Base-by-base conservation (phyloP, 805 yeast genomes). In the Clavispora carvajalis region DNA sequence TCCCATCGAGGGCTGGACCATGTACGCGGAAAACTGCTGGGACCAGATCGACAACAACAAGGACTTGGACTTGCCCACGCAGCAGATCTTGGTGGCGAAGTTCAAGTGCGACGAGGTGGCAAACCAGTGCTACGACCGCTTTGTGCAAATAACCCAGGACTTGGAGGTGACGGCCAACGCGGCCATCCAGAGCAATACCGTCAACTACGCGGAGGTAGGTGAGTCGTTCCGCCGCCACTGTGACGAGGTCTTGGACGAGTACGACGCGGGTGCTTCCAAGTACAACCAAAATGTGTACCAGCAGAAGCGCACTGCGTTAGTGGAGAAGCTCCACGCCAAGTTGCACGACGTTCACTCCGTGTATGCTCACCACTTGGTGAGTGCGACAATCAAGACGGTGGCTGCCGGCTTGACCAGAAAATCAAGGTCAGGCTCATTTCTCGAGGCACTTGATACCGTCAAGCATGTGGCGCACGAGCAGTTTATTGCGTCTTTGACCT, bases 1-100 rank as follows among this genome's bases (percentile, higher is more conserved):
- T 41, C 99, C 99, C 9, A 72, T 91, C 39, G 99, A 93, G 63
- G 98, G 97, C 18, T 93, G 99, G 98, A 76, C 91, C 4, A 63
- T 89, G 59, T 93, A 93, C 54, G 89, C 96, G 1, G 82, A 80
- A 40, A 85, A 82, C 55, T 82, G 95, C 49, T 93, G 99, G 99
- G 82, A 85, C 38, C 96, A 88, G 62, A 93, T 93, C 53, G 95
- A 88, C 59, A 73, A 75, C 46, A 93, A 93, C 65, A 90, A 88
- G 62, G 99, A 93, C 59, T 75, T 93, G 47, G 99, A 93, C 63
- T 72, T 93, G 49, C 99, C 99, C 21, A 90, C 98, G 2, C 99
- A 93, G 58, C 99, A 93, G 60, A 85, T 87, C 23, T 70, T 93
- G 44, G 98, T 93, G 18, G 95, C 99, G 7, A 78, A 93, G 53